Evolutionary conservation across 257 asterid species (phyloP).

Genomic region (Salvia hispanica): DNA sequence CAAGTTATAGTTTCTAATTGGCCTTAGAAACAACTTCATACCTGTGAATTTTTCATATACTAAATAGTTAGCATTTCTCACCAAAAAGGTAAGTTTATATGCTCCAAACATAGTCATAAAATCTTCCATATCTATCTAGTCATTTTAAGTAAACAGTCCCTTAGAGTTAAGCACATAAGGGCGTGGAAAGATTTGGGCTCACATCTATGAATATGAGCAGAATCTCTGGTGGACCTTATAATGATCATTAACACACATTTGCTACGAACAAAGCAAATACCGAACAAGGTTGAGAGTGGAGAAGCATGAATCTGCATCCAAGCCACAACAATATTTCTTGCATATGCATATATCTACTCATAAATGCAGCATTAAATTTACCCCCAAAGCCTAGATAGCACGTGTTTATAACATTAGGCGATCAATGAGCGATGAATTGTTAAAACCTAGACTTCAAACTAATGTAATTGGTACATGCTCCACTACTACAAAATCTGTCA

Average conservation of each 20-base stretch:
- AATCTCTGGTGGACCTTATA: not conserved
- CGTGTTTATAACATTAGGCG: not conserved
- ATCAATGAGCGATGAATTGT: not conserved
- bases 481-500: not conserved
- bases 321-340: not conserved
- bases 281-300: not conserved
- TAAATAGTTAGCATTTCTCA: no score
- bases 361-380: not conserved
- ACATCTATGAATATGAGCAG: no score
- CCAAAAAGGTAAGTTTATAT: no score
- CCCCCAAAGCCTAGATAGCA: not conserved
- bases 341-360: constrained; percentile 4
- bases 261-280: not conserved
- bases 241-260: not conserved
- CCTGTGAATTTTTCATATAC: no score
- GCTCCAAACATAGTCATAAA: no score
- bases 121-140: no score
- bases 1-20: not conserved
- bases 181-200: no score
- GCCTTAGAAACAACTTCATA: no score
- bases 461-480: not conserved
- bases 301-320: not conserved
- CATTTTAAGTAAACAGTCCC: no score
- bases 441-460: not conserved
- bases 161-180: no score